Evolutionary conservation across 164 flowering plant genomes (phyloP).

Genomic region (Kalanchoe fedtschenkoi): DNA sequence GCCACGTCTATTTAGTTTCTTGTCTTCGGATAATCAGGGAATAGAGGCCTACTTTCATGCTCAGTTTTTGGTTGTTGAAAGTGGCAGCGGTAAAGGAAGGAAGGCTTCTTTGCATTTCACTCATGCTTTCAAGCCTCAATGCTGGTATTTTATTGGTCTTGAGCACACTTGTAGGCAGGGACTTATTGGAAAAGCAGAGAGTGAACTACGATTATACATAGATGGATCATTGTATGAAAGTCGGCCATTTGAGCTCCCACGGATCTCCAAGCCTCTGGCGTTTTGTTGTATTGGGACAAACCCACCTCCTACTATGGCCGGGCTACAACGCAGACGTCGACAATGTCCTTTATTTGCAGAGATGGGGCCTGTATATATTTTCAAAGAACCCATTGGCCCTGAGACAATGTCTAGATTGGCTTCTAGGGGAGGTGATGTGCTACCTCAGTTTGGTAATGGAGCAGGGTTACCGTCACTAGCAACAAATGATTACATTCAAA

Average conservation of each 20-base stretch:
- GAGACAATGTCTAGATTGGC: slow-evolving; percentile 90
- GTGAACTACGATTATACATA: slow-evolving; percentile 83
- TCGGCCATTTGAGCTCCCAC: slow-evolving; percentile 91
- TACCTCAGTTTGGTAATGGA: slow-evolving; percentile 85
- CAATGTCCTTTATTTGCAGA: slow-evolving; percentile 99
- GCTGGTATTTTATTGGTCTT: slow-evolving; percentile 95
- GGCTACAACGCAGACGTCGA: slow-evolving; percentile 92
- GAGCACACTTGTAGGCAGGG: slow-evolving; percentile 87
- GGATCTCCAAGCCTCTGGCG: slow-evolving; percentile 88
- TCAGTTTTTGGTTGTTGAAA: slow-evolving; percentile 95
- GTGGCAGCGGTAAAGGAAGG: slow-evolving; percentile 92
- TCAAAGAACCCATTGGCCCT: slow-evolving; percentile 89
- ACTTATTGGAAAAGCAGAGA: slow-evolving; percentile 82
- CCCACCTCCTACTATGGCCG: slow-evolving; percentile 99
- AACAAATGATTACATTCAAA: slow-evolving; percentile 53
- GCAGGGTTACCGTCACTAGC: slow-evolving; percentile 87
- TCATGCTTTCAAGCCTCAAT: slow-evolving; percentile 93
- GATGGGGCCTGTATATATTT: slow-evolving; percentile 96
- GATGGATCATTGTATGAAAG: slow-evolving; percentile 88
- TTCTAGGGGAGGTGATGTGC: slow-evolving; percentile 88
- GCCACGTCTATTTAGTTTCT: slow-evolving; percentile 93
- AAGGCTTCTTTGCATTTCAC: slow-evolving; percentile 94
- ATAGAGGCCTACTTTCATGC: slow-evolving; percentile 97
- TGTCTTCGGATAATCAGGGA: slow-evolving; percentile 98
- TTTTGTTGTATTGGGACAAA: slow-evolving; percentile 99